phyloP scores from a whole-genome alignment of 2,329 filamentous ascomycete species.

The Xylaria sp. region DNA sequence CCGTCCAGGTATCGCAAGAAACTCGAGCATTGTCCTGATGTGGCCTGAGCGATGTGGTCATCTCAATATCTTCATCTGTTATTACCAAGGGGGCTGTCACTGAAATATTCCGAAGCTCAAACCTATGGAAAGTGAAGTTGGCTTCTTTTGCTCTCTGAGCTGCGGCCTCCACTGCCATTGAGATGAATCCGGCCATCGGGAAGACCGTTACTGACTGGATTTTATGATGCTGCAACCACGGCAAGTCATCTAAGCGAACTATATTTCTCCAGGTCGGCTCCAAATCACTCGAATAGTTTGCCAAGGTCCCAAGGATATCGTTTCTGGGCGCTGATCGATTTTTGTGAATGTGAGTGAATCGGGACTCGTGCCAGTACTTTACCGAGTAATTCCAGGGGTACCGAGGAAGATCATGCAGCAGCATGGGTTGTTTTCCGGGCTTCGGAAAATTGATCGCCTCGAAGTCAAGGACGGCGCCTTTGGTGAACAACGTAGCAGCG shows the following conservation, averaged over 20 bases:
- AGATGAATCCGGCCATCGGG: conserved; percentile 48
- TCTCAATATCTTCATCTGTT: conserved; percentile 45
- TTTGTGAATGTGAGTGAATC: conserved; percentile 39
- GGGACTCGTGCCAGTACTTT: conserved; percentile 45
- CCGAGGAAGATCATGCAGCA: conserved; percentile 41
- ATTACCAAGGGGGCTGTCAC: conserved; percentile 44
- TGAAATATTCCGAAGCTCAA: conserved; percentile 43
- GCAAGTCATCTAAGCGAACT: conserved; percentile 43
- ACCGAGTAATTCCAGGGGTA: conserved; percentile 46
- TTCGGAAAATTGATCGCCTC: conserved; percentile 43
- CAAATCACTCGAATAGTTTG: conserved; percentile 40
- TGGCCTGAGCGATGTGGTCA: conserved; percentile 43
- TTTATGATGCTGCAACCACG: conserved; percentile 54
- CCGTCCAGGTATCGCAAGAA: conserved; percentile 45
- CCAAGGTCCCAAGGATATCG: conserved; percentile 43
- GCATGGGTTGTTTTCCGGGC: conserved; percentile 30
- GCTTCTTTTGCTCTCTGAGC: conserved; percentile 32
- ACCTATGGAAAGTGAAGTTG: conserved; percentile 36
- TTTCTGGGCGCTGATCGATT: conserved; percentile 37
- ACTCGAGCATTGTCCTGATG: conserved; percentile 38
- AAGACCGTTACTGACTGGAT: conserved; percentile 54
- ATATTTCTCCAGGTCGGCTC: conserved; percentile 48
- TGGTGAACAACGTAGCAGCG: conserved; percentile 41
- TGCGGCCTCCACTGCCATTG: conserved; percentile 47
- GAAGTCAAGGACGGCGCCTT: conserved; percentile 41